Evolutionary conservation across 2,329 filamentous ascomycete genomes (phyloP).

Genomic region (Colletotrichum abscissum): DNA sequence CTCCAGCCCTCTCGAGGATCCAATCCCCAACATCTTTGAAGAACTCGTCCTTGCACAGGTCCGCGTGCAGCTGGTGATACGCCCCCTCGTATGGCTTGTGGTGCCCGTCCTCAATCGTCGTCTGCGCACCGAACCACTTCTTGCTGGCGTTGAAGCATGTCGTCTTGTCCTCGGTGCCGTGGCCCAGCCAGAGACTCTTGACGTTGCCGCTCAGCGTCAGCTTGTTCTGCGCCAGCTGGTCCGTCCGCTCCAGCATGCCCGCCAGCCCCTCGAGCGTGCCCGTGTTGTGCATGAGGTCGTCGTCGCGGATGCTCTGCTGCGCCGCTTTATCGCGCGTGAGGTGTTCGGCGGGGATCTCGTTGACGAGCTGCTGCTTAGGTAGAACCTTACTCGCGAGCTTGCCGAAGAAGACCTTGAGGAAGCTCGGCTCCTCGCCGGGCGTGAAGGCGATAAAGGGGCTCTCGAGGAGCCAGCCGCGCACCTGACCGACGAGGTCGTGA

Average conservation of each 20-base stretch:
- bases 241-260: slow-evolving; percentile 80
- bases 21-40: slow-evolving; percentile 72
- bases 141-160: slow-evolving; percentile 74
- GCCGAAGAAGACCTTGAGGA: slow-evolving; percentile 72
- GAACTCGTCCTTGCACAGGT: slow-evolving; percentile 65
- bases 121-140: slow-evolving; percentile 69
- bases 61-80: slow-evolving; percentile 80
- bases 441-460: slow-evolving; percentile 83
- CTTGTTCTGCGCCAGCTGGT: slow-evolving; percentile 67
- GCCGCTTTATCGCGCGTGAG: slow-evolving; percentile 76
- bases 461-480: slow-evolving; percentile 81
- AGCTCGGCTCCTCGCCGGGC: slow-evolving; percentile 70
- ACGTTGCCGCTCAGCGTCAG: slow-evolving; percentile 65
- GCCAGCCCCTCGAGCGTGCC: slow-evolving; percentile 87
- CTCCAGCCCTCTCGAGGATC: slow-evolving; percentile 62
- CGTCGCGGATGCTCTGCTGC: slow-evolving; percentile 69
- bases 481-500: slow-evolving; percentile 64
- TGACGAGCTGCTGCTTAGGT: slow-evolving; percentile 74
- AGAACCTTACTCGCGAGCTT: slow-evolving; percentile 75
- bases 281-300: slow-evolving; percentile 82
- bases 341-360: slow-evolving; percentile 72
- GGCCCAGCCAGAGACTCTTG: slow-evolving; percentile 75
- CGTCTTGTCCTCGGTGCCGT: slow-evolving; percentile 80
- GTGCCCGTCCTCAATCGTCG: slow-evolving; percentile 73
- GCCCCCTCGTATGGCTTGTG: slow-evolving; percentile 81